phyloP scores from a whole-genome alignment of 495 filamentous ascomycete genomes.

The Neurospora hispaniola region DNA sequence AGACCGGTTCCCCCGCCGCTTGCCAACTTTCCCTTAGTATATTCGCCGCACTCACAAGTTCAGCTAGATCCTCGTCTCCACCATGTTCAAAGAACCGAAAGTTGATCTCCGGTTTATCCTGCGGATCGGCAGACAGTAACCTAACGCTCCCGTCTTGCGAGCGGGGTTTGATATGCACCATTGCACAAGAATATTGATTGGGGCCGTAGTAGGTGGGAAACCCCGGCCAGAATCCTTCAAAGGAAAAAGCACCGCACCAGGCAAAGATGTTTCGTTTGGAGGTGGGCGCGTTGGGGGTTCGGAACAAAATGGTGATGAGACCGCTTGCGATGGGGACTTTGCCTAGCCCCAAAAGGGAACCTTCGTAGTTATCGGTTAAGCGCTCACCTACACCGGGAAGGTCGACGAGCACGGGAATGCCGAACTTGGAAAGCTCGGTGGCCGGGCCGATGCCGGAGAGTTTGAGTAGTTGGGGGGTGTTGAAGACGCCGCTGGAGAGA shows the following conservation, averaged over 20 bases:
- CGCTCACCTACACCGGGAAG: constrained; percentile 49
- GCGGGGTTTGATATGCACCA: constrained; percentile 39
- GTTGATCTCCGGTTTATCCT: constrained; percentile 43
- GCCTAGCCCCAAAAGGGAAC: constrained; percentile 24
- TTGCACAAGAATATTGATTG: constrained; percentile 30
- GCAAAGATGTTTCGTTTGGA: constrained; percentile 35
- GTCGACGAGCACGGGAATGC: constrained; percentile 39
- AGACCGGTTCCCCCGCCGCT: constrained; percentile 20
- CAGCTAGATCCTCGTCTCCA: constrained; percentile 32
- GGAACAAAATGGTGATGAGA: constrained; percentile 26
- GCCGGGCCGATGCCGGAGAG: constrained; percentile 35
- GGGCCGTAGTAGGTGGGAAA: constrained; percentile 34
- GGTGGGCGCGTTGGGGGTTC: constrained; percentile 32
- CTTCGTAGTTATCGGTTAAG: constrained; percentile 47
- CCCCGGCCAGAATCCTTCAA: constrained; percentile 40
- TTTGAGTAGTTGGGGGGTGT: constrained; percentile 50
- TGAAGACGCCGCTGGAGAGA: constrained; percentile 43
- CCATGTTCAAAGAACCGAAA: constrained; percentile 44
- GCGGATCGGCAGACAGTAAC: constrained; percentile 39
- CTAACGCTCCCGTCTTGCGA: constrained; percentile 42
- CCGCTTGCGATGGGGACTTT: constrained; percentile 21
- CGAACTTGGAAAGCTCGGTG: constrained; percentile 28
- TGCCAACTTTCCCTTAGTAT: constrained; percentile 34
- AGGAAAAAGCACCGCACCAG: constrained; percentile 35
- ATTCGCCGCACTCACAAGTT: constrained; percentile 40